A percentile compares a stretch with the other conserved stretches of the same genome.
Conservation (phyloP, 2,329 filamentous ascomycete species). For the Pseudogymnoascus sp. region DNA sequence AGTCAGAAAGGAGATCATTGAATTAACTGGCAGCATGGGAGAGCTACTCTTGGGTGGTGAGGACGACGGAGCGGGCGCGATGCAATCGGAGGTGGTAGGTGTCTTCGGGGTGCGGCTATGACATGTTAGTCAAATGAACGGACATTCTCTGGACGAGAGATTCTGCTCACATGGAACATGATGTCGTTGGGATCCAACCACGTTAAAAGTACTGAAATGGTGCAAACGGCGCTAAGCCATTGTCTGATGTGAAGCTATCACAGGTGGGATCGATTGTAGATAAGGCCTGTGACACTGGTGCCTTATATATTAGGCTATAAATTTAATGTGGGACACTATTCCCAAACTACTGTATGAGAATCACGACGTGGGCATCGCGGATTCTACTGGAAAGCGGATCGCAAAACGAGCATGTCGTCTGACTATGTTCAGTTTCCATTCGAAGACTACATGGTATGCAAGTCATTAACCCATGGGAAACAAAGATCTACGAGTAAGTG, state of each 20-base stretch:
- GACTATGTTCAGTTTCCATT: background rate
- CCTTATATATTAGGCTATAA: background rate
- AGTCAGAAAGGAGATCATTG: background rate
- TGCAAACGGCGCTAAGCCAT: background rate
- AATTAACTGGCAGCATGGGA: constrained; percentile 6
- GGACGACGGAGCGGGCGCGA: constrained; percentile 72
- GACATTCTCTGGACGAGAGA: background rate
- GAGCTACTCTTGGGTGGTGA: constrained; percentile 62
- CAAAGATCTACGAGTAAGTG: background rate
- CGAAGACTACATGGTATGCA: background rate
- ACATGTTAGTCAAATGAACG: constrained; percentile 11
- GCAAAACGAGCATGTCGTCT: background rate
- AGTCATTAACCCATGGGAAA: background rate
- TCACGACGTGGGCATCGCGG: background rate
- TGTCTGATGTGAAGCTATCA: background rate
- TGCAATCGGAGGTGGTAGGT: constrained; percentile 74
- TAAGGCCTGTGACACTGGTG: background rate
- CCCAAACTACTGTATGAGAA: constrained; percentile 2
- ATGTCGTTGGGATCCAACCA: background rate
- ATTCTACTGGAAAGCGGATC: background rate
- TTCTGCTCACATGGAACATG: constrained; percentile 5
- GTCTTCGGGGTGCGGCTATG: constrained; percentile 60
- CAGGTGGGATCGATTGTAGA: background rate
- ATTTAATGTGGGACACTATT: background rate
- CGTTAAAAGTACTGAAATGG: background rate